Evolutionary conservation across 257 asterid species (phyloP).

Genomic region (Leonotis leonurus): DNA sequence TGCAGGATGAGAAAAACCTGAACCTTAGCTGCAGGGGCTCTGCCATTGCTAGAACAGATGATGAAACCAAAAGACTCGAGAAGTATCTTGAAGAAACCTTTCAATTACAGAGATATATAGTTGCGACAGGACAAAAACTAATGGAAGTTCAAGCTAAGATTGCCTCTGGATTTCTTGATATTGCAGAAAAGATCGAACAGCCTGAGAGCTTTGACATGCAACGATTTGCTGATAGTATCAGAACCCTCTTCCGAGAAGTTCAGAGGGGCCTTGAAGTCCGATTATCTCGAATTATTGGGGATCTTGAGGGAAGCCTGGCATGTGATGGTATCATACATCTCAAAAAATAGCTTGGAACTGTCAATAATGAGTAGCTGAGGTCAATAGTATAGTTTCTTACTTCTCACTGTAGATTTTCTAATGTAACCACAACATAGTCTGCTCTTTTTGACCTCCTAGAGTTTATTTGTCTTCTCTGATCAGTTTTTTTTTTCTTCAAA

Average conservation of each 20-base stretch:
- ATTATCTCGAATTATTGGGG: constrained; percentile 79
- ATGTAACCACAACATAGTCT: constrained; percentile 5
- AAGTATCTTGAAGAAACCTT: constrained; percentile 84
- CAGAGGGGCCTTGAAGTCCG: constrained; percentile 88
- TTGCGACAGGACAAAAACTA: constrained; percentile 77
- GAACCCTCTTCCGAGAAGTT: constrained; percentile 64
- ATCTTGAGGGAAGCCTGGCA: constrained; percentile 77
- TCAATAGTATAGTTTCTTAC: not conserved
- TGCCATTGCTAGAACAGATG: constrained; percentile 43
- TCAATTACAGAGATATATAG: constrained; percentile 83
- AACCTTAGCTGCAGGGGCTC: constrained; percentile 36
- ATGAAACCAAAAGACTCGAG: constrained; percentile 66
- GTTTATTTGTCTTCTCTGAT: not conserved
- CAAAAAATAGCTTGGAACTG: constrained; percentile 30
- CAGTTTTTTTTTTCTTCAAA: not conserved
- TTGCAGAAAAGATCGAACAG: constrained; percentile 39
- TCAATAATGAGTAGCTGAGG: constrained; percentile 9
- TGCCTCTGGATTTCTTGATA: constrained; percentile 43
- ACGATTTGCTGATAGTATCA: constrained; percentile 57
- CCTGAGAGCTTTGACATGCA: constrained; percentile 70
- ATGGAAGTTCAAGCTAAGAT: constrained; percentile 69
- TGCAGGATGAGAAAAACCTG: constrained; percentile 56
- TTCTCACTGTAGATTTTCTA: constrained; percentile 14
- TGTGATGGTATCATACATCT: constrained; percentile 68
- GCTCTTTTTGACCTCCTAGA: not conserved